A percentile compares a stretch with the other conserved stretches of the same genome.
Conservation (phyloP, 2,329 filamentous ascomycete genomes). For the Colletotrichum siamense region DNA sequence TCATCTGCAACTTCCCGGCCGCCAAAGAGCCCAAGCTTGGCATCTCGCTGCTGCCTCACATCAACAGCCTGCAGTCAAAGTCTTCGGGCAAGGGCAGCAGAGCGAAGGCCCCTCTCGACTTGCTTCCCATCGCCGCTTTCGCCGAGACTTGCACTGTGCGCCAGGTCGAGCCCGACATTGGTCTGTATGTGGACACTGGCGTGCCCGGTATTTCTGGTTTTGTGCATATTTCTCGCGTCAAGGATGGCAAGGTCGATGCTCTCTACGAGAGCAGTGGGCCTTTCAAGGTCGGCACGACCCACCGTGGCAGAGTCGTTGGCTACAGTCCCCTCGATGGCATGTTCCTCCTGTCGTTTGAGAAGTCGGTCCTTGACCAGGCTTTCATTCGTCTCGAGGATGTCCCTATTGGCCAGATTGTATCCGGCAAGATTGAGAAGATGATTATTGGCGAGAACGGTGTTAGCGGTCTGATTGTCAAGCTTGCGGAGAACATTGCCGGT, state of each 20-base stretch:
- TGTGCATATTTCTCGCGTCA: conserved; percentile 91
- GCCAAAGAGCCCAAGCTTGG: conserved; percentile 84
- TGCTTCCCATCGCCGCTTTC: conserved; percentile 74
- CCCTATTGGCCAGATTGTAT: conserved; percentile 78
- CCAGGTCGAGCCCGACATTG: conserved; percentile 80
- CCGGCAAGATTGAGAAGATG: conserved; percentile 84
- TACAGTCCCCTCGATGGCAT: conserved; percentile 89
- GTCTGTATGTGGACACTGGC: conserved; percentile 79
- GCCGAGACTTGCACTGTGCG: conserved; percentile 80
- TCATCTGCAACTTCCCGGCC: conserved; percentile 86
- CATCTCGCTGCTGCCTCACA: conserved; percentile 86
- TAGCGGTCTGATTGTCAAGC: conserved; percentile 79
- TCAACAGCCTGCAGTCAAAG: conserved; percentile 67
- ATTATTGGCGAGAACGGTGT: conserved; percentile 80
- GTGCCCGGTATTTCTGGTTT: conserved; percentile 75
- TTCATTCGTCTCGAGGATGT: conserved; percentile 94
- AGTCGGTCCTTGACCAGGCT: conserved; percentile 81
- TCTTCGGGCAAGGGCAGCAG: conserved; percentile 45
- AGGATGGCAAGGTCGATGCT: conserved; percentile 87
- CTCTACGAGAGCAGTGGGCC: conserved; percentile 78
- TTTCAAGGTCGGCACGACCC: conserved; percentile 78
- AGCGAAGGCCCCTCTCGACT: conserved; percentile 56
- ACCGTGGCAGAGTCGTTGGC: conserved; percentile 82
- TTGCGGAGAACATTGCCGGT: conserved; percentile 88
- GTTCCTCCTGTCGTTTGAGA: conserved; percentile 85